Evolutionary conservation across 1,284 basidiomycete genomes (phyloP), one percentile per base, ranked within the genome.

Genomic region (Marasmius sp.): DNA sequence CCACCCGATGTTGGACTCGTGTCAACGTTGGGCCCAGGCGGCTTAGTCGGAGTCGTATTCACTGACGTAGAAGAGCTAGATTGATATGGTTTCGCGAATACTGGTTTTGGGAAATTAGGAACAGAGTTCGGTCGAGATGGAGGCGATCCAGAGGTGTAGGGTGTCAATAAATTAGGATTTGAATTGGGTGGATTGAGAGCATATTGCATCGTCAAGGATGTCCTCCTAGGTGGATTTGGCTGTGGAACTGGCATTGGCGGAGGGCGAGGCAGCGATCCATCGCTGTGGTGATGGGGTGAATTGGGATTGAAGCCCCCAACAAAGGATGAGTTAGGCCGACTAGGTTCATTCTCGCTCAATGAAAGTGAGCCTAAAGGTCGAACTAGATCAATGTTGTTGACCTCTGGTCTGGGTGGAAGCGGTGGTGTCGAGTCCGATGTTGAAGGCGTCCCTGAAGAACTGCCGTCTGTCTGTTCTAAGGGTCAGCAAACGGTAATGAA

Each of bases 191-290:
- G 73, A 34, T 66, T 69, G 43, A 85, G 73, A 7, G 89, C 88
- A 67, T 85, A 78, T 62, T 84, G 81, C 87, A 88, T 85, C 5
- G 88, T 88, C 65, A 80, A 72, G 8, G 87, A 89, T 33, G 74
- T 75, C 53, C 67, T 69, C 10, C 68, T 61, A 14, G 57, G 59
- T 11, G 65, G 56, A 27, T 67, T 64, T 20, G 65, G 27, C 34
- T 71, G 68, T 1, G 83, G 81, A 52, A 75, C 68, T 2, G 78
- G 74, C 72, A 82, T 79, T 10, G 69, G 63, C 11, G 81, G 75
- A 9, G 80, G 75, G 16, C 69, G 68, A 18, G 77, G 76, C n/a
- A 75, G 70, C 0, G 75, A 73, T 7, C 63, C 69, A 16, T 52
- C 33, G 43, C 67, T 58, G 63, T 63, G 47, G 65, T 58, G 56